phyloP scores from a whole-genome alignment of 495 filamentous ascomycete genomes.

The Tuber aestivum region DNA sequence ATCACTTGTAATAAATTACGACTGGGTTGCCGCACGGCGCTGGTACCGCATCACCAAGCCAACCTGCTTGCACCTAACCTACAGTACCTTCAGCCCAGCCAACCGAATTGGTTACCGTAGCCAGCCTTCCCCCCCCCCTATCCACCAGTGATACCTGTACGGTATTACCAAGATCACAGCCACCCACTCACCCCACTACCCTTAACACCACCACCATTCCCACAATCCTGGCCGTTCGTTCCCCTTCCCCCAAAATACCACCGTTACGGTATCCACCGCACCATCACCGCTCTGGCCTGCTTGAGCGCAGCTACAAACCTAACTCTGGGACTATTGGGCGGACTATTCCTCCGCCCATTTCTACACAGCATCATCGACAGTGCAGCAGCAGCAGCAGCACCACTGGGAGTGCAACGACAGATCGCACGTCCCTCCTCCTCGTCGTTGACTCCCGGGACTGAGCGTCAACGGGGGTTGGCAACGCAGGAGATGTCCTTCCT shows the following conservation, averaged over 20 bases:
- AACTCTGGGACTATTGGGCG: neutral
- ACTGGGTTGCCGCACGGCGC: too few species aligned
- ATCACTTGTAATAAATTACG: neutral
- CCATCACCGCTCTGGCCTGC: neutral
- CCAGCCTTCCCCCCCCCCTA: neutral
- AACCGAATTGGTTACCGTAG: neutral
- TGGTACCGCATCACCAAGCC: neutral
- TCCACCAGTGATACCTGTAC: neutral
- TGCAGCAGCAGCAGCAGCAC: neutral
- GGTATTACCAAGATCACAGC: neutral
- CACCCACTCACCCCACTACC: neutral
- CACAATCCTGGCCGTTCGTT: neutral
- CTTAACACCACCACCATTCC: neutral
- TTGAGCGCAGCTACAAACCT: neutral
- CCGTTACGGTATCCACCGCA: neutral
- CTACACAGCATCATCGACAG: neutral
- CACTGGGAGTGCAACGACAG: neutral
- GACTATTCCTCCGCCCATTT: neutral
- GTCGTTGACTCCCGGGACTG: neutral
- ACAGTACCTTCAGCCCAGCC: neutral
- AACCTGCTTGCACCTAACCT: neutral
- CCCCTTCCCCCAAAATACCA: neutral
- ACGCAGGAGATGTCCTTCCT: slow-evolving; percentile 36
- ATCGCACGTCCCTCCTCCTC: neutral
- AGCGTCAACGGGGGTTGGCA: neutral